Evolutionary conservation across 2,329 filamentous ascomycete genomes (phyloP).

Genomic region (Xylaria sp.): DNA sequence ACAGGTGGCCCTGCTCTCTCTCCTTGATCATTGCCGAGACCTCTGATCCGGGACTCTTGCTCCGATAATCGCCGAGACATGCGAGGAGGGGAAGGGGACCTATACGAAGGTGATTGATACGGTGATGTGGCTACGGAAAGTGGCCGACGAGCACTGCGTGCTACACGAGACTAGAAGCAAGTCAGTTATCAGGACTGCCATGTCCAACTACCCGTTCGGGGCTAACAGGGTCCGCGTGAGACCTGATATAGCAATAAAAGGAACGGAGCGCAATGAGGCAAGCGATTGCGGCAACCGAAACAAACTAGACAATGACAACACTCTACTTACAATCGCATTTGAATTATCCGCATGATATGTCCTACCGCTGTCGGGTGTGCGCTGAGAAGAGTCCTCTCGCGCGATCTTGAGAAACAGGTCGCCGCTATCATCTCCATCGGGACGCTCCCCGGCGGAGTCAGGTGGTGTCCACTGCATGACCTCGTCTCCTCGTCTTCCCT

Average conservation of each 20-base stretch:
- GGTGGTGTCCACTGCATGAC: constrained; percentile 55
- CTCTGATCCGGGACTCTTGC: constrained; percentile 59
- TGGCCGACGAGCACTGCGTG: constrained; percentile 63
- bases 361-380: constrained; percentile 51
- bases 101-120: constrained; percentile 46
- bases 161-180: constrained; percentile 58
- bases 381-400: constrained; percentile 61
- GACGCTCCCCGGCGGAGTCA: constrained; percentile 52
- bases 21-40: constrained; percentile 55
- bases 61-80: constrained; percentile 67
- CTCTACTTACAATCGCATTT: constrained; percentile 60
- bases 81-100: constrained; percentile 62
- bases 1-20: constrained; percentile 57
- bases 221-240: not conserved
- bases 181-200: constrained; percentile 34
- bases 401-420: constrained; percentile 71
- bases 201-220: not conserved
- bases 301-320: constrained; percentile 33
- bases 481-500: constrained; percentile 57
- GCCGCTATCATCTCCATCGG: constrained; percentile 64
- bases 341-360: constrained; percentile 50
- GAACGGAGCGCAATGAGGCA: constrained; percentile 19
- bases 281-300: constrained; percentile 16
- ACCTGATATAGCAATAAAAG: not conserved
- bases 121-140: constrained; percentile 63